Evolutionary conservation across 2,329 filamentous ascomycete genomes (phyloP).

Genomic region (Aspergillus pseudoterreus): DNA sequence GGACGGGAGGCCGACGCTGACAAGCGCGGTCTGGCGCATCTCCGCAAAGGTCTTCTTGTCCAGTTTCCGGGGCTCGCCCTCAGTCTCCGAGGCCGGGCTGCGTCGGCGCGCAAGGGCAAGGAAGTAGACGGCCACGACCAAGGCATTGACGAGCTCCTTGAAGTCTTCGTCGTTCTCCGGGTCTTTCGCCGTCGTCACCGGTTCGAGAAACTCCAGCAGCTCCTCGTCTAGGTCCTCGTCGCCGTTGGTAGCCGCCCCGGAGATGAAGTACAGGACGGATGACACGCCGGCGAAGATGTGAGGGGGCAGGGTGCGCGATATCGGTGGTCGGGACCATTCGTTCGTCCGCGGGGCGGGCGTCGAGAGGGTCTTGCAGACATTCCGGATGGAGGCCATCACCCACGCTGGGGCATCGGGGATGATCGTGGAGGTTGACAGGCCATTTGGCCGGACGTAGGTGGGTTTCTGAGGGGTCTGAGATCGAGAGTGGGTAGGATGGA

Average conservation of each 20-base stretch:
- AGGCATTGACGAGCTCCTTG: conserved; percentile 34
- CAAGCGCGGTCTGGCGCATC: conserved; percentile 37
- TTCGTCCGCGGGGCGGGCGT: conserved; percentile 45
- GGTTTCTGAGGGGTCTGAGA: conserved; percentile 20
- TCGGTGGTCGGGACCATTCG: conserved; percentile 34
- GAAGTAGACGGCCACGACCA: conserved; percentile 44
- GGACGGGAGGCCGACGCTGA: conserved; percentile 35
- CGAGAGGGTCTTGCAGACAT: conserved; percentile 60
- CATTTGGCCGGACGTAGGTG: conserved; percentile 13
- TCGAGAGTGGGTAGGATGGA: conserved; percentile 16
- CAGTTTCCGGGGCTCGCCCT: conserved; percentile 27
- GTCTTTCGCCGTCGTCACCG: conserved; percentile 40
- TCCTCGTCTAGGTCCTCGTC: conserved; percentile 44
- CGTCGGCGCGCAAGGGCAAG: conserved; percentile 50
- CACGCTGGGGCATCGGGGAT: conserved; percentile 54
- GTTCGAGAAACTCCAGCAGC: conserved; percentile 31
- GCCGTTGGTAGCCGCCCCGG: conserved; percentile 43
- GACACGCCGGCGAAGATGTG: conserved; percentile 72
- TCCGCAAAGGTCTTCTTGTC: conserved; percentile 41
- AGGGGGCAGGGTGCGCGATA: conserved; percentile 55
- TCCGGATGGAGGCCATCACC: conserved; percentile 66
- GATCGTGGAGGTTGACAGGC: conserved; percentile 22
- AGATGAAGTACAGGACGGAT: conserved; percentile 49
- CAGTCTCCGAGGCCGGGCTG: conserved; percentile 15
- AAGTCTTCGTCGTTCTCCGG: conserved; percentile 46